These are phyloP conservation scores for Cystoisospora suis DNA, from an alignment of 169 alveolate genomes.

Conservation along the genomic window DNA sequence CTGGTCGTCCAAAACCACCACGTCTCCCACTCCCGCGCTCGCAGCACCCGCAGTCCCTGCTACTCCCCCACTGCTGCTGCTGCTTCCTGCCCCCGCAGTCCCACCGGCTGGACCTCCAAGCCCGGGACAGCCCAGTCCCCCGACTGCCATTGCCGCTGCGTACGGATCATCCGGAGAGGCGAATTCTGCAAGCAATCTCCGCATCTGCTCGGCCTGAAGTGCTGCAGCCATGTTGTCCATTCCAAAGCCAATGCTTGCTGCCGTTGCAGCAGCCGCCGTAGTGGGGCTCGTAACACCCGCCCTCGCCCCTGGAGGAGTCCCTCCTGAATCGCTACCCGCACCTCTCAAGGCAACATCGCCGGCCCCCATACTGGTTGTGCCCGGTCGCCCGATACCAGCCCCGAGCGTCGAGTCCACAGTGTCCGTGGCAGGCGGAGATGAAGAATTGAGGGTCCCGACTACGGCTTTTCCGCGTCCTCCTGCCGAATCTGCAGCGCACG, in stretches of 20 bases:
- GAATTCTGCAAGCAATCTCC: conserved; percentile 10
- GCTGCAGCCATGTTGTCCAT: conserved; percentile 31
- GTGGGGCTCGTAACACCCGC: neutral
- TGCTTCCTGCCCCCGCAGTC: conserved; percentile 21
- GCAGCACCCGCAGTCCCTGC: neutral
- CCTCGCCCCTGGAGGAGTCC: too few relatives aligned
- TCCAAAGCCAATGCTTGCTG: neutral
- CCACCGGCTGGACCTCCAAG: neutral
- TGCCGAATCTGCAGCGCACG: too few relatives aligned
- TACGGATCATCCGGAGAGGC: neutral
- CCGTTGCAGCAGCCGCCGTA: conserved; percentile 12
- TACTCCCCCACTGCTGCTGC: neutral
- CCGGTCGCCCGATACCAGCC: too few relatives aligned
- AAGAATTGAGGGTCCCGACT: too few relatives aligned
- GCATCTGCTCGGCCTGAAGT: conserved; percentile 36
- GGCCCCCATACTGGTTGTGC: too few relatives aligned
- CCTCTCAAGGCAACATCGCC: too few relatives aligned
- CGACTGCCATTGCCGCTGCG: conserved; percentile 7
- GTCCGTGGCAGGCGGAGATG: too few relatives aligned
- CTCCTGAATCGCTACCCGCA: too few relatives aligned
- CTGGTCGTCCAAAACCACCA: neutral
- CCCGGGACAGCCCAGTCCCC: conserved; percentile 20
- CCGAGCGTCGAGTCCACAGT: too few relatives aligned
- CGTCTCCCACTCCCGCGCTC: neutral
- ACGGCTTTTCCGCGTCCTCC: too few relatives aligned